Base-by-base conservation (phyloP, 106 monocot genomes). In the Cymbidium sinense region DNA sequence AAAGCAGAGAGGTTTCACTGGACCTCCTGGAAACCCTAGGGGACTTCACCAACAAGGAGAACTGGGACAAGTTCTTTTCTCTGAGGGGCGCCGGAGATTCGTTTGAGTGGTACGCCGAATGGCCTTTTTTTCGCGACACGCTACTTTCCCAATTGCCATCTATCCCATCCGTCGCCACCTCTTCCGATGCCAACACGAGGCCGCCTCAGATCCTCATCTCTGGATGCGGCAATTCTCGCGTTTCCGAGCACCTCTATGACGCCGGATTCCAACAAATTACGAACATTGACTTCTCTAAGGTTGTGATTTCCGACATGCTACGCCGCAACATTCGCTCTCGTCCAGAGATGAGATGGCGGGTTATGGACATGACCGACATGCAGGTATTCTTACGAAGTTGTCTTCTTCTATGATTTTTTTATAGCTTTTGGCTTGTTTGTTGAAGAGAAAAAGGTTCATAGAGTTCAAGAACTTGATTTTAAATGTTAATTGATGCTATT, bases 21-120 rank as follows among this genome's bases (percentile, higher is more conserved):
- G 89, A 85, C 73, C 85, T 98, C 64, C 74, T 98, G 29, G 90
- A 92, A 76, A 87, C 92, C 33, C 86, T 98, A n/a, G 83, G 81
- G 7, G 98, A 98, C 81, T 98, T 98, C 90, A 98, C 98, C 44
- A 88, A 84, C 79, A 94, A 90, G 83, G 89, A 91, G 84, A 98
- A 98, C 80, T 98, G 98, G 98, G 98, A 98, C 90, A 92, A 86
- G 79, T 98, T 98, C 83, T 98, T 98, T 85, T 65, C 84, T 70
- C 79, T 94, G 50, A 85, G 98, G 7, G 98, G 98, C 35, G 27
- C 85, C 58, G 90, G 85, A 51, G 98, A 94, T 74, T 85, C 90
- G 25, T 98, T 98, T 81, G 98, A 98, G 83, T 98, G 98, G 98
- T 96, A 96, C 82, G 94, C 98, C 33, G 94, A 98, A 54, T 98